Evolutionary conservation across 495 filamentous ascomycete species (phyloP), one percentile per base, ranked within the genome.

Genomic region (Xylaria longipes): DNA sequence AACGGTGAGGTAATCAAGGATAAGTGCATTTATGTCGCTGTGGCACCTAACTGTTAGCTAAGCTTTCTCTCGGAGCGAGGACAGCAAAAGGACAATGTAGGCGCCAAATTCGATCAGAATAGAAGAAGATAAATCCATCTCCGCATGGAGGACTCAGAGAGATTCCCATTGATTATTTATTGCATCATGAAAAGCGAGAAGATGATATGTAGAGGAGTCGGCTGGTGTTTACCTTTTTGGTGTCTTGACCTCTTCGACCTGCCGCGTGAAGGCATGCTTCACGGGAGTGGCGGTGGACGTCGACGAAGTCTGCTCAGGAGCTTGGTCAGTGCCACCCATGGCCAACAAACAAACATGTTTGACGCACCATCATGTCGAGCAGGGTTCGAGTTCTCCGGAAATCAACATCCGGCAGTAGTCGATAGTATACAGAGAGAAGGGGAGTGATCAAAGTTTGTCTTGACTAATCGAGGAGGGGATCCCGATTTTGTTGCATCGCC

Each of bases 141-240:
- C 96, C 90, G 90, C 96, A 98, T 83, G 79, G 74, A 84, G 80
- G 86, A 92, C 84, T 99, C 92, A 89, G 96, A 99, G 96, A 99
- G 96, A 99, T 99, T 99, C 97, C 96, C 96, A 98, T 95, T 95
- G 95, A 95, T 90, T 85, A 86, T 85, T 84, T 80, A 79, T 87
- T 88, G 64, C 96, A 98, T 98, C 94, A 96, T 95, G 62, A 80
- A 73, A 81, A 73, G 75, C 72, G 15, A 6, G 20, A 20, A 27
- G 22, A 75, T 69, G 74, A 50, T 22, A 37, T 33, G 29, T 63
- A 58, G 57, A 25, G 31, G n/a, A 29, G 65, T 80, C 74, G 74
- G 71, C 41, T 50, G 54, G 31, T 52, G 85, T 93, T 84, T 91
- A 98, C 96, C 89, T 92, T 82, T 98, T 98, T 50, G 92, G 92